These are phyloP conservation scores for Pseudozyma sp. DNA, from an alignment of 1,284 basidiomycete genomes.

Conservation along the genomic window DNA sequence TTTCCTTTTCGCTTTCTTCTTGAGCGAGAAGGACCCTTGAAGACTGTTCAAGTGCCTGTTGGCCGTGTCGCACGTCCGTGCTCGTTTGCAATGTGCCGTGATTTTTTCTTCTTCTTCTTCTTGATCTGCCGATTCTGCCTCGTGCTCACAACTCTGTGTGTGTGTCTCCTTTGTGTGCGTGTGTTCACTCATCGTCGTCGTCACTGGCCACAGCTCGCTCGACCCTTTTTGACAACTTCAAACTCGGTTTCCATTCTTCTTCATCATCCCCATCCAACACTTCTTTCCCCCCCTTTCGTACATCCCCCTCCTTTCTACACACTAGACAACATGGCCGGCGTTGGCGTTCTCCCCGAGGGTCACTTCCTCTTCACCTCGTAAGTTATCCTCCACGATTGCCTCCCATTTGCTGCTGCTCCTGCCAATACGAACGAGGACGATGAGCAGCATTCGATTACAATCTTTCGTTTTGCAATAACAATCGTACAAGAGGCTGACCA, in stretches of 20 bases:
- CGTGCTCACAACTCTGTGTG: not conserved
- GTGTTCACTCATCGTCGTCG: too few relatives aligned
- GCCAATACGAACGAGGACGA: too few relatives aligned
- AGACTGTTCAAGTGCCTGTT: slow-evolving; percentile 20
- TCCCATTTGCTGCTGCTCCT: not conserved
- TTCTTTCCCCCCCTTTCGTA: too few relatives aligned
- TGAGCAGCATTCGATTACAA: not conserved
- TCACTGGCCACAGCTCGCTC: not conserved
- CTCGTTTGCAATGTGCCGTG: not conserved
- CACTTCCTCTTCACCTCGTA: slow-evolving; percentile 69
- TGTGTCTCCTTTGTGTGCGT: too few relatives aligned
- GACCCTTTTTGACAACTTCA: slow-evolving; percentile 2
- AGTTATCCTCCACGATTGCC: slow-evolving; percentile 17
- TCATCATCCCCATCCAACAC: slow-evolving; percentile 10
- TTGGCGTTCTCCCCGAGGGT: slow-evolving; percentile 62
- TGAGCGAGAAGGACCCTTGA: slow-evolving; percentile 8
- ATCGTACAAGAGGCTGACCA: not conserved
- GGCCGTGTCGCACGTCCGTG: slow-evolving; percentile 23
- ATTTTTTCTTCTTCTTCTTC: slow-evolving; percentile 4
- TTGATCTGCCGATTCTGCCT: slow-evolving; percentile 1
- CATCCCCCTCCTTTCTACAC: slow-evolving; percentile 5
- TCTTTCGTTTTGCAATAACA: not conserved
- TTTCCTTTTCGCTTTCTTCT: slow-evolving; percentile 9
- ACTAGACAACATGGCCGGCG: slow-evolving; percentile 39
- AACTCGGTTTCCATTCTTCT: not conserved